Base-by-base conservation (phyloP, 2,329 filamentous ascomycete species). In the Juglanconis sp. region DNA sequence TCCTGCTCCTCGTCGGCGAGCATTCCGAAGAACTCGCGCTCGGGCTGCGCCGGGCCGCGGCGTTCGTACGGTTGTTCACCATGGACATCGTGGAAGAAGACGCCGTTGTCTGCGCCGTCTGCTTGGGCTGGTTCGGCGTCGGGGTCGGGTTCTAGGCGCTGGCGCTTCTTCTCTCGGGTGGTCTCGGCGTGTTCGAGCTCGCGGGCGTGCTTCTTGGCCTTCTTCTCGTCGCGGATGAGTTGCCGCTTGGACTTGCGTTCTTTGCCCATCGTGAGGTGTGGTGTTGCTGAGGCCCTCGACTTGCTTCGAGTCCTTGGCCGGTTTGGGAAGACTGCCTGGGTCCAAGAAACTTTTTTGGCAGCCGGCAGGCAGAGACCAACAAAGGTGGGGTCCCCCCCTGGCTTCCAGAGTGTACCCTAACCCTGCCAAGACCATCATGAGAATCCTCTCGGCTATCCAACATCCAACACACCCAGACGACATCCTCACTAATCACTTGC, bases 1-100 rank as follows among this genome's bases (percentile, higher is more conserved):
- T 97, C 93, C 71, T 96, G 92, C 78, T 99, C 95, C 66, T 96
- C 86, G 57, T 96, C 89, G 68, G 92, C 90, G 32, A 99, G 87
- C 80, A 97, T 88, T 65, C 95, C 95, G 69, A 96, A 98, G 78
- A 96, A 99, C 59, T 91, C 87, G 67, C 81, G 85, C 62, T 91
- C 90, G 24, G 69, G 69, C 55, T 64, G 56, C 15, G 48, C 34
- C 57, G 60, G 57, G 38, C 61, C 63, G 50, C 58, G 36, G 9
- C 24, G 55, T 4, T 31, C 31, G 35, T 32, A 48, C 4, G 46
- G 31, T 24, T 34, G 15, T 32, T 47, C 54, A n/a, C 44, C 55
- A 15, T 56, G 53, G 30, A 31, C 56, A 7, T 24, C 48, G n/a
- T 59, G 32, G n/a, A 36, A 46, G 40, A 46, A 8, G 4, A 31